Evolutionary conservation across 1,284 basidiomycete genomes (phyloP).

Genomic region (Ustilago bromivora): DNA sequence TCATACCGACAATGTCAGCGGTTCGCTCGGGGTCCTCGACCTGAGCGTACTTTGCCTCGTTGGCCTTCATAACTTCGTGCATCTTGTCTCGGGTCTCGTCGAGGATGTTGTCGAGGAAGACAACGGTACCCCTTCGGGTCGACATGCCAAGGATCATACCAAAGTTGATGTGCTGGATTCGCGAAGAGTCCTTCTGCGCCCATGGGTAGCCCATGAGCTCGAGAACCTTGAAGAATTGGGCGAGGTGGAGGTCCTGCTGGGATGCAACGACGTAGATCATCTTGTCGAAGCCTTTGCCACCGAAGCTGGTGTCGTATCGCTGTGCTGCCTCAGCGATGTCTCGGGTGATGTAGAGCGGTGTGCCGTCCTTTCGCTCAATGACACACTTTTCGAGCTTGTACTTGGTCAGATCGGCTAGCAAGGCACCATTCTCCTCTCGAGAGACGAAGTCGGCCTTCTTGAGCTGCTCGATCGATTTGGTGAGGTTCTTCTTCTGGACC

Average conservation of each 20-base stretch:
- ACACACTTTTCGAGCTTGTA: constrained; percentile 83
- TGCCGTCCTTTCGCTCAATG: constrained; percentile 94
- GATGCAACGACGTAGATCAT: constrained; percentile 95
- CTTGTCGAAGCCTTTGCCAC: constrained; percentile 80
- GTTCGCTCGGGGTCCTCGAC: constrained; percentile 88
- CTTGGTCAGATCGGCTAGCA: constrained; percentile 61
- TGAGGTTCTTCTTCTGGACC: constrained; percentile 34
- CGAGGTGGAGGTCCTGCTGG: constrained; percentile 93
- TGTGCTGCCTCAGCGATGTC: constrained; percentile 95
- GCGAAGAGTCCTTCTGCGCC: constrained; percentile 75
- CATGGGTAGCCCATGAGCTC: constrained; percentile 90
- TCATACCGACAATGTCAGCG: constrained; percentile 88
- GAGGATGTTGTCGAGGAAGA: constrained; percentile 95
- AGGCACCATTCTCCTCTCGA: constrained; percentile 65
- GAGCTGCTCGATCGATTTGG: constrained; percentile 76
- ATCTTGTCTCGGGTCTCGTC: constrained; percentile 89
- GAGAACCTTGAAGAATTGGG: constrained; percentile 94
- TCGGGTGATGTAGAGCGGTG: constrained; percentile 97
- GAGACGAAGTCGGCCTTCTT: constrained; percentile 47
- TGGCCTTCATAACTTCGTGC: constrained; percentile 96
- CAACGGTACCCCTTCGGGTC: constrained; percentile 94
- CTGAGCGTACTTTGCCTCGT: constrained; percentile 90
- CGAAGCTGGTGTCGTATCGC: constrained; percentile 77
- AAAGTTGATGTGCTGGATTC: constrained; percentile 90
- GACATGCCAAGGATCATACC: constrained; percentile 95